Base-by-base conservation (phyloP, 1,139 yeast genomes). In the Waltiozyma sp. region DNA sequence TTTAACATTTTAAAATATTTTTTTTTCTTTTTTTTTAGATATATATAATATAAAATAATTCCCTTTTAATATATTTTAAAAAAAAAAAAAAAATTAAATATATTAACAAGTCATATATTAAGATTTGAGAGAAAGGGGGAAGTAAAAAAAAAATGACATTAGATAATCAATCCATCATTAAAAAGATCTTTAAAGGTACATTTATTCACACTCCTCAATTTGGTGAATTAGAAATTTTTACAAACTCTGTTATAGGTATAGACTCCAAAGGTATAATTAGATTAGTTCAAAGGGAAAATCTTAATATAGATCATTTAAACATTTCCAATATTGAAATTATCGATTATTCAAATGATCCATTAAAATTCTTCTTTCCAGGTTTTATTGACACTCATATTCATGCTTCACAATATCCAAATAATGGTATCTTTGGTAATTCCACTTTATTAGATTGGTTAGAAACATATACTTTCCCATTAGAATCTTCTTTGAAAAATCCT, bases 381-480 rank as follows among this genome's bases (percentile, higher is more conserved):
- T 88, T 91, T 54, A 68, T 91, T 14, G 98, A 91, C 57, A 88
- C 97, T 2, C 98, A 91, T 59, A 87, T 88, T 47, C 98, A 91
- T 60, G 96, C 97, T 0, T 83, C 97, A 4, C 98, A 91, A 63
- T 91, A 78, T 59, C 96, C 97, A n/a, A 91, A 91, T 60, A 72
- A 77, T 41, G 97, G 97, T 1, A 77, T 91, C 37, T 93, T 94
- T 48, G 88, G 95, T 39, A 85, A 82, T 48, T 69, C 85, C 2
- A 93, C 95, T 1, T 68, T 91, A 42, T 68, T 91, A 43, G 94
- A 89, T 50, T 91, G 98, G 98, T 70, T 91, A 41, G 73, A 77
- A 34, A 76, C 73, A 19, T 88, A 86, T 59, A 91, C 98, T 0
- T 91, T 89, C 67, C 95, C 96, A 0, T 61, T 89, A 45, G 98